phyloP scores from a whole-genome alignment of 306 rosid species.

The Clitoria ternatea region DNA sequence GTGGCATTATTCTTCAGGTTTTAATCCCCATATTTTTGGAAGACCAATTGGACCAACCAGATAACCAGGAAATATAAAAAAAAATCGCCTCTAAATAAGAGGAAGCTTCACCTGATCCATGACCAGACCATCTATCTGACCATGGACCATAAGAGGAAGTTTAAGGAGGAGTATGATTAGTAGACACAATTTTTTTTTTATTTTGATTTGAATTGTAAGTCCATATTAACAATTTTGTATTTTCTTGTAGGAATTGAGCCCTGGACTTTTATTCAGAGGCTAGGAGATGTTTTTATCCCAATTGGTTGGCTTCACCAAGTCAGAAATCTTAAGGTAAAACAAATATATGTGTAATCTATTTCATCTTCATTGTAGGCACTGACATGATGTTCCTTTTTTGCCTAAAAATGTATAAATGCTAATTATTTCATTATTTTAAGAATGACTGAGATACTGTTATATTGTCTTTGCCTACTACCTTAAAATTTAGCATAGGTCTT shows the following conservation, averaged over 20 bases:
- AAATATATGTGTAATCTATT: not conserved
- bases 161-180: constrained; percentile 77
- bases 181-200: not conserved
- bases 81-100: too few species aligned
- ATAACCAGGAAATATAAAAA: too few species aligned
- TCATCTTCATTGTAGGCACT: not conserved
- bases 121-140: constrained; percentile 74
- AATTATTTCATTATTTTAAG: not conserved
- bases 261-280: constrained; percentile 39
- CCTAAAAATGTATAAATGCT: not conserved
- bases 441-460: not conserved
- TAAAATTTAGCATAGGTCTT: not conserved
- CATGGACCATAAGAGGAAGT: constrained; percentile 61
- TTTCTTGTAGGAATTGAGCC: constrained; percentile 41
- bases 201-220: not conserved
- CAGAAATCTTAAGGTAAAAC: constrained; percentile 35
- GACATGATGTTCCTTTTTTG: not conserved
- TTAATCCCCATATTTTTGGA: too few species aligned
- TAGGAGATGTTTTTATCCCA: constrained; percentile 41
- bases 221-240: not conserved
- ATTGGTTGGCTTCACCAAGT: constrained; percentile 42
- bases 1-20: too few species aligned
- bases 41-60: too few species aligned
- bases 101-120: constrained; percentile 67
- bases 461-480: not conserved